Evolutionary conservation across 768 basidiomycete genomes (phyloP).

Genomic region (Neoboletus subvelutipes): DNA sequence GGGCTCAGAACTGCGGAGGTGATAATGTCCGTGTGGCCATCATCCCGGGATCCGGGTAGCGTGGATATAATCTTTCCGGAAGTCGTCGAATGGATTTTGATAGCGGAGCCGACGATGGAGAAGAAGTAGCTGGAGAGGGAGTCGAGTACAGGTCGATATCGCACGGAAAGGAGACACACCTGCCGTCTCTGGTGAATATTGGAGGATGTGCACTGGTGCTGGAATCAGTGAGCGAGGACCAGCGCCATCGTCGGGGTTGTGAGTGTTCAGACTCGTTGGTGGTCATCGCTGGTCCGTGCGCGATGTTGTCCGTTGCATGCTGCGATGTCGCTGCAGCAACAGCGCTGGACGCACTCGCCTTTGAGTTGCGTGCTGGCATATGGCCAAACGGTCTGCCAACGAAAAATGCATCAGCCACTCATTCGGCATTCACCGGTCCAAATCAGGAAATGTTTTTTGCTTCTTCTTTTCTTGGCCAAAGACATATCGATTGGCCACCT

Average conservation of each 20-base stretch:
- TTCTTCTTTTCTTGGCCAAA: background rate
- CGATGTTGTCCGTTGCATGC: conserved; percentile 5
- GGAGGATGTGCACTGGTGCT: conserved; percentile 64
- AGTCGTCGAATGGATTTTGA: conserved; percentile 81
- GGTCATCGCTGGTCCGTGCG: conserved; percentile 18
- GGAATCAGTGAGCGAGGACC: conserved; percentile 71
- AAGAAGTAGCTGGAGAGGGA: conserved; percentile 74
- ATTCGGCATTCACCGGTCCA: conserved; percentile 23
- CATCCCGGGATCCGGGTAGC: conserved; percentile 53
- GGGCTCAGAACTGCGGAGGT: conserved; percentile 80
- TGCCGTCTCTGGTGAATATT: conserved; percentile 86
- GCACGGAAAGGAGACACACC: conserved; percentile 43
- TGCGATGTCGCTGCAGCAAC: conserved; percentile 11
- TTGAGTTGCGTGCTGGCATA: conserved; percentile 45
- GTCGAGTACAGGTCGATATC: conserved; percentile 16
- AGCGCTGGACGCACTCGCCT: conserved; percentile 46
- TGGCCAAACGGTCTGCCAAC: conserved; percentile 11
- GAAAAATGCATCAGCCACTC: conserved; percentile 27
- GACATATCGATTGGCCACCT: conserved; percentile 3
- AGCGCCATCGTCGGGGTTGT: conserved; percentile 43
- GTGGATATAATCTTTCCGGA: conserved; percentile 83
- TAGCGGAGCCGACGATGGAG: conserved; percentile 72
- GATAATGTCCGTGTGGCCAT: conserved; percentile 49
- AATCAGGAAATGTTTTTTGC: conserved; percentile 13
- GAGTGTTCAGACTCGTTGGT: background rate